Conservation (phyloP, 306 rosid species). For the Lithocarpus polystachyus region DNA sequence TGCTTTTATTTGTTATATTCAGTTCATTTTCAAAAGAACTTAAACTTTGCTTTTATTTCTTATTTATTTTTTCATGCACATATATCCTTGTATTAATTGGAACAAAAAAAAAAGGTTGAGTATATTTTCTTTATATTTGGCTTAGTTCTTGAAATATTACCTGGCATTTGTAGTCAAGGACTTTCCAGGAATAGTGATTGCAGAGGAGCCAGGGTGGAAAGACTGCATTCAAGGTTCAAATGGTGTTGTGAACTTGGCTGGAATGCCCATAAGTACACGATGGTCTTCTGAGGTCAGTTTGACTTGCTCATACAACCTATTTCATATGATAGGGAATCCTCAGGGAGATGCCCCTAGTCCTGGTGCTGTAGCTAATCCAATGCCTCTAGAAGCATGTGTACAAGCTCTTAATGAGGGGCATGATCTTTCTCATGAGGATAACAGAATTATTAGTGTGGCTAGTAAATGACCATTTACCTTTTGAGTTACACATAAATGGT, state of each 20-base stretch:
- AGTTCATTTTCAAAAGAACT: not conserved
- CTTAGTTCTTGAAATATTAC: slow-evolving; percentile 21
- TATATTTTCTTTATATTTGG: slow-evolving; percentile 2
- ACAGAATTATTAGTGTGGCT: not conserved
- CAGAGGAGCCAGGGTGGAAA: slow-evolving; percentile 85
- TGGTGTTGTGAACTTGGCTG: slow-evolving; percentile 94
- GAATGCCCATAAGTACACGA: slow-evolving; percentile 90
- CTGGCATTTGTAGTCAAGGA: slow-evolving; percentile 57
- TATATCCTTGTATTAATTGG: not conserved
- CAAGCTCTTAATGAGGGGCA: slow-evolving; percentile 10
- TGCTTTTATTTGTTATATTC: not conserved
- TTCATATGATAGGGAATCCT: not conserved
- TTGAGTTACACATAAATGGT: not conserved
- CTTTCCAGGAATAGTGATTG: slow-evolving; percentile 80
- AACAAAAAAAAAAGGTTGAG: not conserved
- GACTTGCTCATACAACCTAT: slow-evolving; percentile 22
- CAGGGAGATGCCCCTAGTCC: not conserved
- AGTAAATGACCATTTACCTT: not conserved
- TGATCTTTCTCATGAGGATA: slow-evolving; percentile 3
- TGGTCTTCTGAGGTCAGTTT: slow-evolving; percentile 87
- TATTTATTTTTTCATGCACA: not conserved
- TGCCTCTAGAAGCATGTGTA: not conserved
- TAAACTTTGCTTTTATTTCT: not conserved
- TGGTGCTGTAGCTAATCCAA: not conserved
- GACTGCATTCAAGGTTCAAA: slow-evolving; percentile 72